Base-by-base conservation (phyloP, 2,329 filamentous ascomycete species). In the Scedosporium dehoogii region DNA sequence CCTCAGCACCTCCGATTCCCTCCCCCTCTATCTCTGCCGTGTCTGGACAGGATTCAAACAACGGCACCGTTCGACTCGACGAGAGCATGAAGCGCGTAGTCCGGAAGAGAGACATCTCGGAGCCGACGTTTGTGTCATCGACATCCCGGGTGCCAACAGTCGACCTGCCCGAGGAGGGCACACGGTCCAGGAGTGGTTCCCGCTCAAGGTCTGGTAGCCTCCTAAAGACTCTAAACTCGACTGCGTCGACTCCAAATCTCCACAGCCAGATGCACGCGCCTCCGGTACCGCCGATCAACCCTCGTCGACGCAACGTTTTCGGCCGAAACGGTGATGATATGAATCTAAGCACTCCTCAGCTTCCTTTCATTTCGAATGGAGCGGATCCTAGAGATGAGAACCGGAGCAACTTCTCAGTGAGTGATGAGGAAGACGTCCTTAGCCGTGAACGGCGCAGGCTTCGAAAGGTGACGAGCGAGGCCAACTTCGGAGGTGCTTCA, bases 271-370 rank as follows among this genome's bases (percentile, higher is more conserved):
- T 69, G 18, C 51, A 62, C 27, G 75, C 73, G 2, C 82, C 83
- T 2, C 83, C 83, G 2, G 63, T 86, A 42, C 83, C 83, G 2
- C 82, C 83, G 1, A 82, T 86, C 69, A 85, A 85, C 68, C 83
- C 83, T 29, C 77, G 81, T 58, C 78, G 83, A 9, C 78, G 80
- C 61, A 78, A 76, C 9, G 70, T 75, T 1, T 69, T 76, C n/a
- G 74, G 74, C 18, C 72, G 72, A 18, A 70, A 69, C 12, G 72
- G 72, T 4, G 75, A 77, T 10, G 72, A 62, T 21, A 42, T 56
- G 59, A 56, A 56, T 27, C 42, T 62, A 33, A 58, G 53, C 33
- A 33, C 53, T 25, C 55, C 53, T 4, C 60, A 62, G 41, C 60
- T 58, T 38, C 60, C 60, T 2, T 62, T 48, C 56, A 42, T 56